A percentile compares a stretch with the other conserved stretches of the same genome.
phyloP scores from a whole-genome alignment of 805 yeast species.

The Yamadazyma tumulicola region DNA sequence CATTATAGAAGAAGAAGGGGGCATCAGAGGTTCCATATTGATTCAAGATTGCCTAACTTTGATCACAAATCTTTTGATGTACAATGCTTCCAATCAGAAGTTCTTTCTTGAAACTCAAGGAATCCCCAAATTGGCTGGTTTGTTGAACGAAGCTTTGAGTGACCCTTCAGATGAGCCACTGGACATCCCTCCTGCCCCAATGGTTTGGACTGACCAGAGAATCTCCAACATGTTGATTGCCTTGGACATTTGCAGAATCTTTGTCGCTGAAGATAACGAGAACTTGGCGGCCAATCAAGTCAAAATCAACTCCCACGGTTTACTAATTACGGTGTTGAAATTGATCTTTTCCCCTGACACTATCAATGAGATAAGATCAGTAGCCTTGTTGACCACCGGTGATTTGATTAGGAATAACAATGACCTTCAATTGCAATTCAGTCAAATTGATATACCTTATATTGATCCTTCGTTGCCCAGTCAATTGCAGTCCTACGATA shows the following conservation, averaged over 20 bases:
- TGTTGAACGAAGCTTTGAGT: slow-evolving; percentile 56
- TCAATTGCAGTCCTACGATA: slow-evolving; percentile 30
- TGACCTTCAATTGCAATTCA: slow-evolving; percentile 64
- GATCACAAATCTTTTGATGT: slow-evolving; percentile 66
- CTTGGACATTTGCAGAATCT: slow-evolving; percentile 67
- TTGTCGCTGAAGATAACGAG: slow-evolving; percentile 70
- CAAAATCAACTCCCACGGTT: slow-evolving; percentile 54
- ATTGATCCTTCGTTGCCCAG: slow-evolving; percentile 68
- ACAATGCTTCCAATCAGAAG: slow-evolving; percentile 87
- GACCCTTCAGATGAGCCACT: slow-evolving; percentile 9
- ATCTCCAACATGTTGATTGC: slow-evolving; percentile 61
- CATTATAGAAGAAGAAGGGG: slow-evolving; percentile 86
- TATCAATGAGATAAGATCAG: slow-evolving; percentile 62
- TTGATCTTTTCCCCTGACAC: slow-evolving; percentile 66
- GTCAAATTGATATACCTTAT: slow-evolving; percentile 88
- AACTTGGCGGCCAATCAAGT: slow-evolving; percentile 59
- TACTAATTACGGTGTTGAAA: slow-evolving; percentile 62
- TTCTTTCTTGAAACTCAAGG: slow-evolving; percentile 84
- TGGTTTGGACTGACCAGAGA: slow-evolving; percentile 78
- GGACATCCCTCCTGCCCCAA: slow-evolving; percentile 25
- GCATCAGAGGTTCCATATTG: slow-evolving; percentile 81
- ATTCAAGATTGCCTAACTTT: slow-evolving; percentile 86
- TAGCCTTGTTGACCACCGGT: slow-evolving; percentile 71
- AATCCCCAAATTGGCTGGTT: slow-evolving; percentile 56
- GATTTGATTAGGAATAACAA: slow-evolving; percentile 68